Conservation (phyloP, 495 filamentous ascomycete genomes). For the Lophiostoma macrostomum region DNA sequence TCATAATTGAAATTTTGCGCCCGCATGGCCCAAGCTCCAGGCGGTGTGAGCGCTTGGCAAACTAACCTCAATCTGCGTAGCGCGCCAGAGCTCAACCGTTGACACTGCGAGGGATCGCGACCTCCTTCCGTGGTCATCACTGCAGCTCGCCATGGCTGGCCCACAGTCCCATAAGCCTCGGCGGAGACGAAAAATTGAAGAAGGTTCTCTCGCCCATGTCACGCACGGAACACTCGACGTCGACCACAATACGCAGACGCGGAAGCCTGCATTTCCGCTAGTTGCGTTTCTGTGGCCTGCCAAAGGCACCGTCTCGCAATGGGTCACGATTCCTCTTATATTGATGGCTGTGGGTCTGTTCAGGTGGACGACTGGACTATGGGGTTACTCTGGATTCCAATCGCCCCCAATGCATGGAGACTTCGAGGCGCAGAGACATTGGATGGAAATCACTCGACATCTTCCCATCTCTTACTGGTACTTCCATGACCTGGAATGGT, state of each 20-base stretch:
- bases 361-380: constrained; percentile 85
- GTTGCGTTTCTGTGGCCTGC: constrained; percentile 91
- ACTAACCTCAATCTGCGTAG: neutral
- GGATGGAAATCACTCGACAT: constrained; percentile 94
- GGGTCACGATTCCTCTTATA: constrained; percentile 82
- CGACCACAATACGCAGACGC: constrained; percentile 44
- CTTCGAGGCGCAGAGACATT: constrained; percentile 95
- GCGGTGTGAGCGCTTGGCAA: constrained; percentile 10
- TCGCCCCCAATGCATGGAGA: constrained; percentile 92
- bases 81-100: too few relatives aligned
- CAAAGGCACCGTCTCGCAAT: constrained; percentile 79
- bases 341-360: constrained; percentile 90
- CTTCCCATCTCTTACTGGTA: constrained; percentile 94
- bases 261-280: constrained; percentile 71
- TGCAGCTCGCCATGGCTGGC: constrained; percentile 24
- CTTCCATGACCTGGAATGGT: constrained; percentile 93
- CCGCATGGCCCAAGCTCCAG: constrained; percentile 10
- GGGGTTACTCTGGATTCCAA: constrained; percentile 87
- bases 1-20: constrained; percentile 10
- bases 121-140: too few relatives aligned
- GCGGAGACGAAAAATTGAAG: constrained; percentile 54
- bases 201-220: constrained; percentile 46
- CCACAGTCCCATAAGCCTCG: constrained; percentile 54
- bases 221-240: constrained; percentile 51
- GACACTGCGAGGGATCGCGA: too few relatives aligned